Percentiles rank a stretch among this genome's conserved stretches.
Conservation (phyloP, 306 rosid genomes). For the Vigna reflexopilosa region DNA sequence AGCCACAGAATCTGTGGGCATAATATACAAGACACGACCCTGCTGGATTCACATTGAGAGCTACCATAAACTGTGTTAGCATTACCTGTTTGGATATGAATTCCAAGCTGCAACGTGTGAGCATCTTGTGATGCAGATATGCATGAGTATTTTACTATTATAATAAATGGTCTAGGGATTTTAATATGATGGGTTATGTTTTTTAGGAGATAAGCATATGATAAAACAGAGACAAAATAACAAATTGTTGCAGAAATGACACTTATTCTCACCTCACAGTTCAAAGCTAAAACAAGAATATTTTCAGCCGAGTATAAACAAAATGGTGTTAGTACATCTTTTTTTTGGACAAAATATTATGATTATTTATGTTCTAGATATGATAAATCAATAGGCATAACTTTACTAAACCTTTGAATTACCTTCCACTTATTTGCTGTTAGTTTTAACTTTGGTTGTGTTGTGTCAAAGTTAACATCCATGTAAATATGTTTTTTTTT, state of each 20-base stretch:
- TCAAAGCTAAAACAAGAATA: background rate
- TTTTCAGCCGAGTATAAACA: background rate
- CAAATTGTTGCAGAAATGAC: background rate
- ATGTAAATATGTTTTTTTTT: background rate
- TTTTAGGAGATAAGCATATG: background rate
- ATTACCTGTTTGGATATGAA: conserved; percentile 30
- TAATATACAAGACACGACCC: conserved; percentile 12
- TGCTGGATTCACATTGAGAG: conserved; percentile 38
- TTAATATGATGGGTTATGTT: background rate
- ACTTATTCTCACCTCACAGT: background rate
- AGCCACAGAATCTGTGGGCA: conserved; percentile 49
- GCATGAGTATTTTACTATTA: conserved; percentile 11
- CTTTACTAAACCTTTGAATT: background rate
- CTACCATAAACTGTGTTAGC: conserved; percentile 28
- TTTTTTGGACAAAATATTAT: background rate
- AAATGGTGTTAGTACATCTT: background rate
- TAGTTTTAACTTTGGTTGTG: background rate
- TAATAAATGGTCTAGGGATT: background rate
- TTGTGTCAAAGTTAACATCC: background rate
- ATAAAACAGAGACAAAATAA: background rate
- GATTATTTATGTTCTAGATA: background rate
- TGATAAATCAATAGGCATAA: background rate
- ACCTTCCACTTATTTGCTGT: background rate
- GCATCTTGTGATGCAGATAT: conserved; percentile 29
- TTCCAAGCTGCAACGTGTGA: conserved; percentile 32